A percentile compares a stretch with the other conserved stretches of the same genome.
Conservation (phyloP, 2,329 filamentous ascomycete genomes). For the Diaporthe sp. region DNA sequence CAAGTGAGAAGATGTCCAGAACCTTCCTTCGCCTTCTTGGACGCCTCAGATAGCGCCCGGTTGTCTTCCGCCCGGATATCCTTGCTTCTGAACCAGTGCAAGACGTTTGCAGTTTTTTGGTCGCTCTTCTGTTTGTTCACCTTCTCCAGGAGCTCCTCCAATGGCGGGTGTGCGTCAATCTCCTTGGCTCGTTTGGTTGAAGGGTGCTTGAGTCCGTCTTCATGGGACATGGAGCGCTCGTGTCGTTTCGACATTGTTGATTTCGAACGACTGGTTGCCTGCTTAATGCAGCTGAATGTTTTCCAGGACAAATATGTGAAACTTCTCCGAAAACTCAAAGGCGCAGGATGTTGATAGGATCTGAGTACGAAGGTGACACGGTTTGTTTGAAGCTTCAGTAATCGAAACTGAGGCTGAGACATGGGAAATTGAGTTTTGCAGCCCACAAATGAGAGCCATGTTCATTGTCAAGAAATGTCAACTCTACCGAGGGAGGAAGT, state of each 20-base stretch:
- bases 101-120: constrained; percentile 39
- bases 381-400: neutral
- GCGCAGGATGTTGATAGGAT: too few species aligned
- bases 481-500: neutral
- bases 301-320: accelerated
- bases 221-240: constrained; percentile 42
- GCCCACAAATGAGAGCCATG: neutral
- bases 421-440: neutral
- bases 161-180: constrained; percentile 44
- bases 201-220: constrained; percentile 45
- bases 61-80: constrained; percentile 47
- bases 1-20: constrained; percentile 41
- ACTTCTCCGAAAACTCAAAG: too few species aligned
- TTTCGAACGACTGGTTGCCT: neutral
- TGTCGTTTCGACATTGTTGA: constrained; percentile 42
- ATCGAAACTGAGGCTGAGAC: neutral
- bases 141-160: constrained; percentile 38
- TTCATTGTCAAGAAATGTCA: neutral
- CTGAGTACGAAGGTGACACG: neutral
- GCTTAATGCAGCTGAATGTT: neutral
- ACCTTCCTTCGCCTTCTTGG: constrained; percentile 42
- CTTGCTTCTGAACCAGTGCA: constrained; percentile 47
- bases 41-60: constrained; percentile 43
- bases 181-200: constrained; percentile 48
- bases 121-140: constrained; percentile 34